Evolutionary conservation across 495 filamentous ascomycete genomes (phyloP).

Genomic region (Elasticomyces elasticus): DNA sequence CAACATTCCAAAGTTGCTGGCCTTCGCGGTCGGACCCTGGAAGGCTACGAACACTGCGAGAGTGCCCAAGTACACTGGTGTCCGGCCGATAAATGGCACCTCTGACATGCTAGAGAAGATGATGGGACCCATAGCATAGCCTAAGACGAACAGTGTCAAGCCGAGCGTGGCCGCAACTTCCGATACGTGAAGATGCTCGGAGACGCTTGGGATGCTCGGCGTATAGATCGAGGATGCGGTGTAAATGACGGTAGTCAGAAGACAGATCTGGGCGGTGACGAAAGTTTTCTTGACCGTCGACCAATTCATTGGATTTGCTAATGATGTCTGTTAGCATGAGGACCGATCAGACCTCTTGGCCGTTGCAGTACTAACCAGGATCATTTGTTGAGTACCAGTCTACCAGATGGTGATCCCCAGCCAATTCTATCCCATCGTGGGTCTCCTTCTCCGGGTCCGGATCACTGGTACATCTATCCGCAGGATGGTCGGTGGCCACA

Average conservation of each 20-base stretch:
- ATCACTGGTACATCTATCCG: too few species aligned
- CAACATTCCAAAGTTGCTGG: constrained; percentile 19
- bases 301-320: background rate
- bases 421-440: too few species aligned
- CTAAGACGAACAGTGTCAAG: constrained; percentile 42
- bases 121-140: constrained; percentile 10
- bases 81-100: constrained; percentile 21
- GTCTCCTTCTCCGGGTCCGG: too few species aligned
- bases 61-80: constrained; percentile 32
- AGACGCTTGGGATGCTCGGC: constrained; percentile 51
- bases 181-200: constrained; percentile 50
- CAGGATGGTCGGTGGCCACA: too few species aligned
- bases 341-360: too few species aligned
- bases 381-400: too few species aligned
- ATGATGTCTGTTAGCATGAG: too few species aligned
- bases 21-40: constrained; percentile 25
- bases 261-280: background rate
- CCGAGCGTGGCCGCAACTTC: constrained; percentile 54
- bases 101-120: constrained; percentile 17
- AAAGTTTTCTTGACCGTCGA: background rate
- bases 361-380: too few species aligned
- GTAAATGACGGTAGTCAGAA: constrained; percentile 7
- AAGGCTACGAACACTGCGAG: constrained; percentile 33
- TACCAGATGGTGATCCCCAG: too few species aligned
- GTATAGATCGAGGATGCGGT: constrained; percentile 50